Base-by-base conservation (phyloP, 106 monocot species). In the Platanthera guangdongensis region DNA sequence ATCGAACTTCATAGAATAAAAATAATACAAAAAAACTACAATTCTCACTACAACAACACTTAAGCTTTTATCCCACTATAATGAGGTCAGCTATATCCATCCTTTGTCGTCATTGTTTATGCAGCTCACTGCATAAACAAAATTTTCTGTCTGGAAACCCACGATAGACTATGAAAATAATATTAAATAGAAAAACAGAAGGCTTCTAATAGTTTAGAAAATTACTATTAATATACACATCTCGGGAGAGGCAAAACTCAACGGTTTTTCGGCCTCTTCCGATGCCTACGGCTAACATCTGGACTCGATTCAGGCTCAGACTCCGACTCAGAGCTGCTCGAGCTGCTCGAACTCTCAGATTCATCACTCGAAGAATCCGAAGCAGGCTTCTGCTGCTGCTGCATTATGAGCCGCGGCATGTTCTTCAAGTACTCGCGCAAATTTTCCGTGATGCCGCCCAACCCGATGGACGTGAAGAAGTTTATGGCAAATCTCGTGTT, bases 391-490 rank as follows among this genome's bases (percentile, higher is more conserved):
- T 95, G 92, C 18, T 65, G 39, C 72, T 95, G 95, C 78, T 95
- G 92, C 95, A 96, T 96, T 63, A 96, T 96, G 28, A 96, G 87
- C 13, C 95, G 84, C 0, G 95, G 95, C 95, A 96, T 96, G 55
- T 93, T 96, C 76, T 93, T 96, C 70, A 96, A 77, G 74, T 96
- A 91, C 74, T 93, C 95, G 14, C 95, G 85, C 64, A 96, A 71
- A 75, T 68, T 96, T 76, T 96, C 95, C 7, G 95, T 96, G 50
- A 96, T 96, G 59, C 95, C 95, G 67, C 95, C 95, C 8, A 96
- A 80, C 50, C 95, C 93, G 75, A 96, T 96, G 6, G 95, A 96
- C 8, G 95, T 93, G 75, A 96, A 96, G 77, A 96, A 96, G 69
- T 93, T 93, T 52, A 96, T 96, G 7, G 95, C 74, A 25, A 96